Conservation (phyloP, 192 early-diverging fungal species). For the Backusella sp. region DNA sequence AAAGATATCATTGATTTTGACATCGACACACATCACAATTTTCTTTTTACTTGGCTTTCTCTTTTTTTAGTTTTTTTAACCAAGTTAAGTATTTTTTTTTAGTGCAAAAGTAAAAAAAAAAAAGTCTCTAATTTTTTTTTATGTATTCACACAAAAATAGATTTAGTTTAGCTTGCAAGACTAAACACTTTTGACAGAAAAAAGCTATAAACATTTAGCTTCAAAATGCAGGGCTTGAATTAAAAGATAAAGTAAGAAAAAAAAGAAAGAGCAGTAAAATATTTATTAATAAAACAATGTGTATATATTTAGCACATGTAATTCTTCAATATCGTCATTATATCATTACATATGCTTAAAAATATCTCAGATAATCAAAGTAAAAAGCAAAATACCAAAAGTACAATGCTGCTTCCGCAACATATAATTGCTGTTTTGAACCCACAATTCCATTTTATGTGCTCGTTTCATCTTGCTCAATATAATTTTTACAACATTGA, state of each 20-base stretch:
- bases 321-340: not conserved
- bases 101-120: not conserved
- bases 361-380: not conserved
- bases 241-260: not conserved
- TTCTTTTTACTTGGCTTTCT: not conserved
- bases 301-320: not conserved
- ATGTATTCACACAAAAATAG: not conserved
- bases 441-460: not conserved
- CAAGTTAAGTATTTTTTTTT: slow-evolving; percentile 8
- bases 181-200: not conserved
- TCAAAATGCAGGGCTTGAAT: not conserved
- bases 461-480: not conserved
- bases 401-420: not conserved
- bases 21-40: not conserved
- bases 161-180: not conserved
- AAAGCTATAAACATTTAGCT: not conserved
- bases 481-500: not conserved
- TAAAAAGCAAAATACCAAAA: not conserved
- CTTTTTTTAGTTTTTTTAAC: not conserved
- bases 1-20: not conserved
- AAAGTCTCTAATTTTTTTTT: not conserved
- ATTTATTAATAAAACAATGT: not conserved
- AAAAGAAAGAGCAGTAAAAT: not conserved
- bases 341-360: not conserved
- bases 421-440: not conserved